phyloP scores from a whole-genome alignment of 352 stramenopile genomes.

The Pythium rishiriense region DNA sequence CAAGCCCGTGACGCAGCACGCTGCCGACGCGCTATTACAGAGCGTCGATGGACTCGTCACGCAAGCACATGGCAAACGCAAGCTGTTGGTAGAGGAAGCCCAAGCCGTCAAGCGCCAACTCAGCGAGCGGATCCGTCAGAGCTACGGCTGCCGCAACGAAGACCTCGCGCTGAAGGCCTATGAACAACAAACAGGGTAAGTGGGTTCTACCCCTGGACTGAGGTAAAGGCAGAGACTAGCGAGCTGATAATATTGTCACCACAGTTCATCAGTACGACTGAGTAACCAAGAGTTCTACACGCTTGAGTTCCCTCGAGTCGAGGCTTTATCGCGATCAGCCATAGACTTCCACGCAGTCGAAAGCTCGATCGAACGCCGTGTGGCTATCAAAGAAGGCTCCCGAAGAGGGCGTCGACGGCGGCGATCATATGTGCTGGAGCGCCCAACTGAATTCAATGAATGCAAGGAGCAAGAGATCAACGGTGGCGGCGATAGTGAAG shows the following conservation, averaged over 20 bases:
- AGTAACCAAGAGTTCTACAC: slow-evolving; percentile 72
- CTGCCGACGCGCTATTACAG: slow-evolving; percentile 37
- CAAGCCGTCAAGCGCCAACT: slow-evolving; percentile 43
- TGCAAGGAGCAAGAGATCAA: background rate
- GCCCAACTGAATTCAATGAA: background rate
- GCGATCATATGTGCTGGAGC: background rate
- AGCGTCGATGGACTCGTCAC: slow-evolving; percentile 46
- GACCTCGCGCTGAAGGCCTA: slow-evolving; percentile 60
- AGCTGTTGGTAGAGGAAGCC: slow-evolving; percentile 41
- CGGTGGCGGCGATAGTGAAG: slow-evolving; percentile 5
- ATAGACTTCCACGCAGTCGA: slow-evolving; percentile 21
- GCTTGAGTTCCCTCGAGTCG: slow-evolving; percentile 47
- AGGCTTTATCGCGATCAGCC: background rate
- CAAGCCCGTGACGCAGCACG: slow-evolving; percentile 29
- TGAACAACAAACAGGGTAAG: slow-evolving; percentile 54
- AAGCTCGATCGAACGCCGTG: slow-evolving; percentile 11
- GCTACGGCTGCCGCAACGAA: slow-evolving; percentile 71
- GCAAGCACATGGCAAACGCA: slow-evolving; percentile 41
- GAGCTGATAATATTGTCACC: too few relatives aligned
- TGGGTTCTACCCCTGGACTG: too few relatives aligned
- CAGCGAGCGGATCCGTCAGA: slow-evolving; percentile 60
- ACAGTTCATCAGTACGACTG: slow-evolving; percentile 39
- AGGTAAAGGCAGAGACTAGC: too few relatives aligned
- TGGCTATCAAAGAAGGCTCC: background rate
- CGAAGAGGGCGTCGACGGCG: background rate